A percentile compares a stretch with the other conserved stretches of the same genome.
phyloP scores from a whole-genome alignment of 2,329 filamentous ascomycete genomes.

The Ophiostoma tasmaniense region DNA sequence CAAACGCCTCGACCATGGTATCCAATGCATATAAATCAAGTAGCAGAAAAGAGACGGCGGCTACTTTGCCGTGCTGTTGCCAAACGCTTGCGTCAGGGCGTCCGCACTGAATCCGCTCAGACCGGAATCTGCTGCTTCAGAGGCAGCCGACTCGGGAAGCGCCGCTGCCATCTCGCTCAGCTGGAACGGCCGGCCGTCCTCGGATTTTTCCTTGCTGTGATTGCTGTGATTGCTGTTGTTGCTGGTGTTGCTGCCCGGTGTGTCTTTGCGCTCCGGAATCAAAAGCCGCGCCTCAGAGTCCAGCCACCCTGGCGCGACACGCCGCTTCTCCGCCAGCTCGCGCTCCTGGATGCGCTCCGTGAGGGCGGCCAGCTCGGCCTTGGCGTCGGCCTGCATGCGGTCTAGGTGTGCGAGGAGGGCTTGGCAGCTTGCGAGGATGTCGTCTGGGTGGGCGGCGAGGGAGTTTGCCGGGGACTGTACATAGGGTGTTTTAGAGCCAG shows the following conservation, averaged over 20 bases:
- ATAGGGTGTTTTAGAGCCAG: conserved; percentile 52
- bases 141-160: background rate
- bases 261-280: conserved; percentile 51
- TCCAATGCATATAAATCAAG: background rate
- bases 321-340: conserved; percentile 70
- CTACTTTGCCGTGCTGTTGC: background rate
- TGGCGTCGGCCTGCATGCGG: conserved; percentile 58
- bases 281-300: conserved; percentile 64
- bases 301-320: conserved; percentile 72
- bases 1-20: background rate
- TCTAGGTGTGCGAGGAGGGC: conserved; percentile 69
- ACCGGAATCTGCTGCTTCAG: background rate
- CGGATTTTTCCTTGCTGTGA: background rate
- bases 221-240: conserved; percentile 18
- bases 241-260: conserved; percentile 24
- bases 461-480: conserved; percentile 70
- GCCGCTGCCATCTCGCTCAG: conserved; percentile 21
- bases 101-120: conserved; percentile 9
- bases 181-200: conserved; percentile 12
- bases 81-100: conserved; percentile 20
- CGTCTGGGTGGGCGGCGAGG: conserved; percentile 76
- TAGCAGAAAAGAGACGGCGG: background rate
- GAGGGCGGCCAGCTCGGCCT: conserved; percentile 58
- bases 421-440: conserved; percentile 74
- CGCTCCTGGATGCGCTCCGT: conserved; percentile 56